Evolutionary conservation across 352 stramenopile species (phyloP), one percentile per base, ranked within the genome.

Genomic region (Pythium rishiriense): DNA sequence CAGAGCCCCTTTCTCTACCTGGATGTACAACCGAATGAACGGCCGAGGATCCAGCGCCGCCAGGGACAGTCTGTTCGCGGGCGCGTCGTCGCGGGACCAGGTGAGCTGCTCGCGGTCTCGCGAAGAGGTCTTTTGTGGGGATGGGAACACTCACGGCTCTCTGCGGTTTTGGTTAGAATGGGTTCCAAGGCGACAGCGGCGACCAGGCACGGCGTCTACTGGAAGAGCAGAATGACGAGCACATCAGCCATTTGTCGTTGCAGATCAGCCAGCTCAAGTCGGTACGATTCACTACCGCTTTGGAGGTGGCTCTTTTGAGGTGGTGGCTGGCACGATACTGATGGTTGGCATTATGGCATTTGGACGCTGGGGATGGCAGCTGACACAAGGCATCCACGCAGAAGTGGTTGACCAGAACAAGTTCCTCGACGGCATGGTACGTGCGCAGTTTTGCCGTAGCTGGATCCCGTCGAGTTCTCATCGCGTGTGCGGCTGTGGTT

Each of bases 181-280:
- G 72, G 54, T 57, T 63, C 50, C 62, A 64, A 35, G 72, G 64
- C 9, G 73, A 91, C 54, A 95, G 81, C 46, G 77, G 78, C 6
- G 87, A 96, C 33, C 87, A 96, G 41, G 85, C 85, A 14, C 87
- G 88, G 60, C 68, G 79, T 33, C 71, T 96, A 31, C 69, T 94
- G 31, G 87, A 96, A 51, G 87, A 94, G 41, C 87, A 96, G 50
- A 96, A 96, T 43, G 85, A 96, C 33, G 85, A 94, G 66, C 83
- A 96, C 64, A 93, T 96, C 55, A 92, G 83, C 66, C 85, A 94
- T 62, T 68, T 96, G 64, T 93, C 85, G 64, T 73, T 94, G 66
- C 87, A 96, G 74, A 93, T 94, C 64, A 88, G 79, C 56, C 79
- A 93, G 64, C 63, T 96, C 33, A 94, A 94, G 64, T 80, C 91